Evolutionary conservation across 1,139 yeast species (phyloP).

Genomic region (Schwanniomyces etchellsii): DNA sequence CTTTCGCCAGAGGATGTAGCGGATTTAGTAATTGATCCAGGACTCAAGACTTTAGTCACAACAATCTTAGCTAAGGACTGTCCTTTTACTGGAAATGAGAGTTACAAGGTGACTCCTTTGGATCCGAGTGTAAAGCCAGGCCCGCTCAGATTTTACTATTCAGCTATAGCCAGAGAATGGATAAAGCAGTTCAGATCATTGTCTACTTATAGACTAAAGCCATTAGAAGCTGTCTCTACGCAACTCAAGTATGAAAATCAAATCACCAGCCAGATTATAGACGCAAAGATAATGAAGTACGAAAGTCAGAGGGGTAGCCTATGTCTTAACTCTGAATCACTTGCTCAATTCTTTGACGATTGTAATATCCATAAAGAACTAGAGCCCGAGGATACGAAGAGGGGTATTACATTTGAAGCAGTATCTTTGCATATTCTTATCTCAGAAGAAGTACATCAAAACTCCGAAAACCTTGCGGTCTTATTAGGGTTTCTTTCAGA

Average conservation of each 20-base stretch:
- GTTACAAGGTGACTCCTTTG: slow-evolving; percentile 18
- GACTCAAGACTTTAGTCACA: slow-evolving; percentile 23
- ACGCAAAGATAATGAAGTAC: no score
- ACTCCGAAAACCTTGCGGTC: slow-evolving; percentile 6
- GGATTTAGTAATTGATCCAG: slow-evolving; percentile 25
- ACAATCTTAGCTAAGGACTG: slow-evolving; percentile 25
- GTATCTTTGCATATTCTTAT: no score
- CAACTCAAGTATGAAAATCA: no score
- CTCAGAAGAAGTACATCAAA: neutral
- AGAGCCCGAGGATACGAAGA: no score
- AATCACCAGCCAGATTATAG: no score
- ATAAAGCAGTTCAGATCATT: slow-evolving; percentile 20
- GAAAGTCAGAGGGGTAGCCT: no score
- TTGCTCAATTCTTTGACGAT: no score
- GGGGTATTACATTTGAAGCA: no score
- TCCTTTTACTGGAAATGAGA: slow-evolving; percentile 23
- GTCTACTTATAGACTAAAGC: no score
- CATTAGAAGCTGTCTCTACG: no score
- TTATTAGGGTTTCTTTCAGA: slow-evolving; percentile 14
- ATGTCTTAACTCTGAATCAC: no score
- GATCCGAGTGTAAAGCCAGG: slow-evolving; percentile 9
- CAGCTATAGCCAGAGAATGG: slow-evolving; percentile 28
- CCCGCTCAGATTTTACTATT: slow-evolving; percentile 20
- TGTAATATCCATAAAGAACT: no score
- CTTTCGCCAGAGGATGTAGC: slow-evolving; percentile 30